Base-by-base conservation (phyloP, 2,329 filamentous ascomycete species). In the Lachnellula subtilissima region DNA sequence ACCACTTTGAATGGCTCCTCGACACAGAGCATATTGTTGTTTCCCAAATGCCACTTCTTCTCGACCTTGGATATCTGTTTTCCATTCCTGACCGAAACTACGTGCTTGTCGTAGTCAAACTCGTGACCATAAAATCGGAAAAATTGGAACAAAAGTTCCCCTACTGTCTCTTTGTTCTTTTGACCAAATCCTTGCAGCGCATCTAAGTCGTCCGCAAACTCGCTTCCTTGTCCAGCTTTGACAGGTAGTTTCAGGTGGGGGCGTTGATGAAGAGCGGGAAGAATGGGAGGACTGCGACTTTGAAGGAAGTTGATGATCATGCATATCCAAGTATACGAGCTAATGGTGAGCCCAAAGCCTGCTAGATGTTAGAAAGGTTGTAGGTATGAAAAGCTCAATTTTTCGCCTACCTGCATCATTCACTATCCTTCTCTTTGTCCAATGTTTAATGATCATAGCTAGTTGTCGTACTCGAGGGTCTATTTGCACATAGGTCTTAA, bases 241-340 rank as follows among this genome's bases (percentile, higher is more conserved):
- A 80, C 78, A 9, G 81, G 74, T 52, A 82, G 75, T 64, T 83
- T 83, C 62, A 85, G 77, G 63, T 86, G 80, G 4, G 83, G 78
- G 22, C 83, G 80, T 67, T 91, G 86, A 70, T 97, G 94, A 36
- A 99, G 78, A 15, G 89, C 85, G 4, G 94, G 94, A 22, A 99
- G 74, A 53, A 99, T 83, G 0, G 93, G 89, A 15, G 91, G 89
- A 57, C 87, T 81, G 65, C 91, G 85, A 51, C 91, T 88, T 73
- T 99, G 94, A 25, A 99, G 80, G 69, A 97, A 99, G 64, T 91
- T 95, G 70, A 99, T 88, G 64, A 97, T 96, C 79, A 99, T 84
- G 73, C 94, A 99, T 70, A 97, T 97, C 94, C 94, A 99, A 22
- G 94, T 97, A 70, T 99, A 99, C 17, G 94, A 99, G 73, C 93